These are phyloP conservation scores for Hypoxylon sp. DNA, from an alignment of 2,329 filamentous ascomycete species.

Conservation along the genomic window DNA sequence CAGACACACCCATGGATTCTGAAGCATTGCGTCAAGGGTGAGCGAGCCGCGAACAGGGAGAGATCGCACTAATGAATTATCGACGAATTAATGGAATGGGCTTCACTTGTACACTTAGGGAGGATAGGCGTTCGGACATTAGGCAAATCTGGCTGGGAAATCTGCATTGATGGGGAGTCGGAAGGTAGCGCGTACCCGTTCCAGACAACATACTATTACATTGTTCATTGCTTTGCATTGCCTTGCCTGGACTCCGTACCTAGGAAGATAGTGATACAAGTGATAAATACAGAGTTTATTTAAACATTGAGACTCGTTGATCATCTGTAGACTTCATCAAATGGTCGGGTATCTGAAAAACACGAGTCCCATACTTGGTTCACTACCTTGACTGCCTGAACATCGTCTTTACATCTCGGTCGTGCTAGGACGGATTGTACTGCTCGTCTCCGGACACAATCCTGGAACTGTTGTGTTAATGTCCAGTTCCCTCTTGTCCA, in stretches of 20 bases:
- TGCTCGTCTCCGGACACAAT: constrained; percentile 88
- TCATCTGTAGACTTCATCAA: constrained; percentile 94
- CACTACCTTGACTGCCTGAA: constrained; percentile 88
- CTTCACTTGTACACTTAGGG: constrained; percentile 43
- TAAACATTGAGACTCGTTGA: neutral
- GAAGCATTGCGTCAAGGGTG: constrained; percentile 87
- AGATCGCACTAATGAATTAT: constrained; percentile 55
- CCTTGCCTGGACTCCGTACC: constrained; percentile 15
- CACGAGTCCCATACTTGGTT: constrained; percentile 99
- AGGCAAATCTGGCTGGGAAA: constrained; percentile 46
- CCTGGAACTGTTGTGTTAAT: constrained; percentile 92
- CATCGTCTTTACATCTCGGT: constrained; percentile 86
- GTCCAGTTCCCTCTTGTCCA: constrained; percentile 88
- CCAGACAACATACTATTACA: constrained; percentile 12
- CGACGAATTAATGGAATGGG: constrained; percentile 42
- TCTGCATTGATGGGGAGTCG: constrained; percentile 42
- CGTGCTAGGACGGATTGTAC: constrained; percentile 83
- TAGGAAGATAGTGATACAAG: constrained; percentile 30
- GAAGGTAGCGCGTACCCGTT: constrained; percentile 26
- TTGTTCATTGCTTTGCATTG: constrained; percentile 14
- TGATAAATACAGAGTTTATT: constrained; percentile 30
- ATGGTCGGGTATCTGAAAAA: constrained; percentile 92
- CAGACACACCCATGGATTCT: constrained; percentile 95
- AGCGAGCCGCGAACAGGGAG: constrained; percentile 67
- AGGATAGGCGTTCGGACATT: constrained; percentile 42